Evolutionary conservation across 768 basidiomycete genomes (phyloP), one percentile per base, ranked within the genome.

Genomic region (Phaeotremella fagi): DNA sequence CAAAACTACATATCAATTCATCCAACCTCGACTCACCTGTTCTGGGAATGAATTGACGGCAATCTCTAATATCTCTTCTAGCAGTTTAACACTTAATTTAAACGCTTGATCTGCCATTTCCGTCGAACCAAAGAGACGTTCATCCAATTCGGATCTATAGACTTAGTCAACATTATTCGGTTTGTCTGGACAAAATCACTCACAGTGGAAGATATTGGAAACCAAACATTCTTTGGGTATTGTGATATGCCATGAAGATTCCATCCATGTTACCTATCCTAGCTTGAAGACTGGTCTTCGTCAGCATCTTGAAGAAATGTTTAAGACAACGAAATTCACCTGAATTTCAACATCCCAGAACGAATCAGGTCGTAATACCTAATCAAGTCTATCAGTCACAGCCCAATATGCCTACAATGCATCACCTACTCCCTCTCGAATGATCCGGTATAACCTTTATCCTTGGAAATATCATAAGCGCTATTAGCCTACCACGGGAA

Each of bases 211-310:
- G 75, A 68, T 98, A 99, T 72, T 97, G 90, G 78, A 97, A 97
- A 0, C 94, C 94, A 63, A 90, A 90, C 45, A 95, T 81, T 16
- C 81, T 80, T 5, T 82, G 82, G 0, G 88, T 92, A 57, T 94
- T 95, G 63, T 78, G 77, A 59, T 76, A 77, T 0, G 76, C 77
- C 38, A 75, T 53, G 43, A 77, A 74, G 6, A 97, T 85, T 15
- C 94, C 94, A 66, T 95, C 91, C 94, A 98, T 98, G 68, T 85
- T 83, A 7, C 94, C 94, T 56, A 99, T 98, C 3, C 94, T 85
- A 1, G 82, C 92, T 79, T 99, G 94, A 77, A 98, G 86, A 59
- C 88, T 90, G 58, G 14, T n/a, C 36, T 1, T 26, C 16, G 52
- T 35, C 37, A 36, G 33, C 28, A n/a, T 38, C 20, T 31, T 33